Conservation (phyloP, 257 asterid species). For the Phtheirospermum japonicum region DNA sequence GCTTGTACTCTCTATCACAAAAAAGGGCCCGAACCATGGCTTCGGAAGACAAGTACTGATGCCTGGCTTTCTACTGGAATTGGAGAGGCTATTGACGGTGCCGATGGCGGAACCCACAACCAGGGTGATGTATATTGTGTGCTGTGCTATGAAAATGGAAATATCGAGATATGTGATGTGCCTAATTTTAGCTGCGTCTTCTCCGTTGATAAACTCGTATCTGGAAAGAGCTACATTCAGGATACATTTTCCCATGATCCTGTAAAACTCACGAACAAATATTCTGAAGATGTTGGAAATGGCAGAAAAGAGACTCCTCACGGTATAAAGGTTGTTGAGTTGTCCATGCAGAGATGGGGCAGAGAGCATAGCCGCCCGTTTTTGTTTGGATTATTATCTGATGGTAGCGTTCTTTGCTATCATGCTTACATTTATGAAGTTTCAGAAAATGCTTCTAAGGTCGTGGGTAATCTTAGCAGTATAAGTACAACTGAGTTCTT, state of each 20-base stretch:
- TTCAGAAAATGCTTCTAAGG: conserved; percentile 59
- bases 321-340: conserved; percentile 70
- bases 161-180: conserved; percentile 85
- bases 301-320: conserved; percentile 65
- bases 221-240: conserved; percentile 65
- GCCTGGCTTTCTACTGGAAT: conserved; percentile 98
- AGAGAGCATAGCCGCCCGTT: conserved; percentile 80
- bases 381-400: conserved; percentile 78
- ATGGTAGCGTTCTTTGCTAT: conserved; percentile 91
- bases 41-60: conserved; percentile 88
- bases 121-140: conserved; percentile 91
- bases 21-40: conserved; percentile 94
- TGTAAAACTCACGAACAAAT: conserved; percentile 33
- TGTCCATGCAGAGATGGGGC: conserved; percentile 90
- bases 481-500: conserved; percentile 81
- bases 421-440: conserved; percentile 78
- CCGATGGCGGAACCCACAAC: conserved; percentile 78
- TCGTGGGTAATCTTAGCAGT: conserved; percentile 47
- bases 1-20: conserved; percentile 95
- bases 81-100: conserved; percentile 87
- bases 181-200: conserved; percentile 78
- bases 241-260: conserved; percentile 58
- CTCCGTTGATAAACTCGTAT: conserved; percentile 67
- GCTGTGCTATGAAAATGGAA: conserved; percentile 75
- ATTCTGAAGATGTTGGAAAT: conserved; percentile 50